Percentiles rank a stretch among this genome's conserved stretches.
phyloP scores from a whole-genome alignment of 371 early-diverging fungal species.

The Dichotomocladium elegans region DNA sequence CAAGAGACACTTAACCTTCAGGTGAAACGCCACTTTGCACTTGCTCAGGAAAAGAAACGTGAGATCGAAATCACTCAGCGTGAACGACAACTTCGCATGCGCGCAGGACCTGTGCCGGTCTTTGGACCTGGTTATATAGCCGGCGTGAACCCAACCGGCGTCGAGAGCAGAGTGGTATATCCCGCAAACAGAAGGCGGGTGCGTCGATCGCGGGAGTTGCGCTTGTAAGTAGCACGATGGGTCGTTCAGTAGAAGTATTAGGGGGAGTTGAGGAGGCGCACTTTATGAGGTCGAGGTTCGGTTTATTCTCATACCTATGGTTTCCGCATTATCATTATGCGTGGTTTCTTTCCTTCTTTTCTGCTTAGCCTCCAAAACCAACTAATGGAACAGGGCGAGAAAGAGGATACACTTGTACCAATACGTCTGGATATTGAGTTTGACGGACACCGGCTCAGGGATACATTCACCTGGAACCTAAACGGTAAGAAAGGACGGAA shows the following conservation, averaged over 20 bases:
- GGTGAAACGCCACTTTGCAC: conserved; percentile 33
- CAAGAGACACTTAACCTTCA: conserved; percentile 37
- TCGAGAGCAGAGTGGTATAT: conserved; percentile 20
- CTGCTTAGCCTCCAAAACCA: conserved; percentile 35
- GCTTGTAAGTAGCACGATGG: conserved; percentile 34
- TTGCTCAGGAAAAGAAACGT: conserved; percentile 41
- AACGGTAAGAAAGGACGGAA: conserved; percentile 57
- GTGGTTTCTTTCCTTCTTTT: not conserved
- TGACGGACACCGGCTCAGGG: conserved; percentile 80
- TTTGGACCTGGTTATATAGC: conserved; percentile 45
- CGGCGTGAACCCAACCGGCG: conserved; percentile 23
- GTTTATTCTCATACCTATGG: too few relatives aligned
- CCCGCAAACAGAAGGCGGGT: conserved; percentile 32
- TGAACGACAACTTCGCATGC: conserved; percentile 24
- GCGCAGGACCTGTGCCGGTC: conserved; percentile 15
- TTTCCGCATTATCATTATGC: too few relatives aligned
- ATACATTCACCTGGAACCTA: conserved; percentile 92
- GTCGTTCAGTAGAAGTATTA: not conserved
- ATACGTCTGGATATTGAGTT: conserved; percentile 88
- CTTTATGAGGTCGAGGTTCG: too few relatives aligned
- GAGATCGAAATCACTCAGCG: conserved; percentile 30
- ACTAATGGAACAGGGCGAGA: conserved; percentile 56
- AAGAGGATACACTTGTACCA: conserved; percentile 75
- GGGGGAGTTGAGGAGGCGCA: not conserved
- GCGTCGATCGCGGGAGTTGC: conserved; percentile 19